Evolutionary conservation across 2,329 filamentous ascomycete species (phyloP), one percentile per base, ranked within the genome.

Genomic region (Westerdykella ornata): DNA sequence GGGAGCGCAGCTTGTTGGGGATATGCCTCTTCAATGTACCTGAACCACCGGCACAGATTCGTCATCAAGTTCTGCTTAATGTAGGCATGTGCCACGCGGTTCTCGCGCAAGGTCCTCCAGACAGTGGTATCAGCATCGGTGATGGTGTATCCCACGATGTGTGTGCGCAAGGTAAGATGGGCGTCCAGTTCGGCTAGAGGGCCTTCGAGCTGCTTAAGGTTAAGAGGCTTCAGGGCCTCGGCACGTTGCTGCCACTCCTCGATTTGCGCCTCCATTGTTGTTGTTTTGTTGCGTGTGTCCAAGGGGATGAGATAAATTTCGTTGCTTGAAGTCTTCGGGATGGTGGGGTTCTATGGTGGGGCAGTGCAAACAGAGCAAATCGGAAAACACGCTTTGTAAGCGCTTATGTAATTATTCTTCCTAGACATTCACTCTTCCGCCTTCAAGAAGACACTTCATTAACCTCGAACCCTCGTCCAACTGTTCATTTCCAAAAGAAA

Each of bases 21-120:
- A 67, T 89, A 85, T 29, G 77, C 79, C 54, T 86, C 79, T 67
- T 95, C 88, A 52, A 97, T 74, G 65, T 84, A 94, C 56, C 74
- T 77, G 68, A 89, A 95, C 90, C 90, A 97, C 51, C 90, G 80
- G 40, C 80, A 78, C 46, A 95, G 67, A 66, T 92, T 95, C 44
- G 77, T 72, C 53, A 90, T 79, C 19, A 79, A 72, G 34, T 82
- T 85, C 68, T 87, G 86, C 69, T 86, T 85, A 55, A 95, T 75
- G 53, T 85, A 86, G 3, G 85, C 81, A 52, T 85, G 76, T 14
- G 86, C 84, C n/a, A 88, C 85, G 47, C 86, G 83, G 72, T 94
- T 96, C 55, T 78, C 82, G 43, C 86, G 82, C 40, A 96, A 76
- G 4, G 85, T 81, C 56, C 84, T 78, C 87, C 88, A 97, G 49